These are phyloP conservation scores for Plantago major DNA, from an alignment of 257 asterid species.

Conservation along the genomic window DNA sequence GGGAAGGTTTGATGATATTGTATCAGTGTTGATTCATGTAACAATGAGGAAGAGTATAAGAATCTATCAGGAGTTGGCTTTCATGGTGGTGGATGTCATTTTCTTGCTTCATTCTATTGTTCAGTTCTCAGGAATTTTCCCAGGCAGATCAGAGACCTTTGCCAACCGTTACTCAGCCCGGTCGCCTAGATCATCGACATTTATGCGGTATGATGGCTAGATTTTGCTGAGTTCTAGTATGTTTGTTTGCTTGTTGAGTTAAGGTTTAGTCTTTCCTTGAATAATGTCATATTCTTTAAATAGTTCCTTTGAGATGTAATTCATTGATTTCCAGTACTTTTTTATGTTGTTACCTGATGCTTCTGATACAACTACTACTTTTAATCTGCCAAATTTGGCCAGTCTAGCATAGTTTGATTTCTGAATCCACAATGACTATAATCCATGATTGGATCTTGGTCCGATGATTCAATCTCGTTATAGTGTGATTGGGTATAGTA, in stretches of 20 bases:
- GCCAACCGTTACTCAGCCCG: background rate
- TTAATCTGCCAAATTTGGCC: too few relatives aligned
- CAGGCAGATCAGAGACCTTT: slow-evolving; percentile 1
- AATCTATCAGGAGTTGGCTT: slow-evolving; percentile 5
- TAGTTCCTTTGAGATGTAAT: background rate
- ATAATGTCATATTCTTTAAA: background rate
- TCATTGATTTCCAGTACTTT: background rate
- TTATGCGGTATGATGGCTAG: slow-evolving; percentile 4
- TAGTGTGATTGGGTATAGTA: too few relatives aligned
- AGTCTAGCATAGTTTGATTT: background rate
- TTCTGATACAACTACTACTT: background rate
- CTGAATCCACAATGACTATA: too few relatives aligned
- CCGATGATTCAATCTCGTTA: too few relatives aligned
- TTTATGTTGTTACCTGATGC: too few relatives aligned
- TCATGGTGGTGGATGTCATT: slow-evolving; percentile 4
- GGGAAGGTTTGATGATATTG: slow-evolving; percentile 8
- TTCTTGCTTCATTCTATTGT: slow-evolving; percentile 9
- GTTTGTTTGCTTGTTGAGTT: background rate
- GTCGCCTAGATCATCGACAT: slow-evolving; percentile 12
- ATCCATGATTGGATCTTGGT: too few relatives aligned
- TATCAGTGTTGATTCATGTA: slow-evolving; percentile 3
- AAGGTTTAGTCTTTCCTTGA: background rate
- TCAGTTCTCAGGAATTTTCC: background rate
- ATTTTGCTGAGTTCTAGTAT: background rate
- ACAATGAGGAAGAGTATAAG: slow-evolving; percentile 8